Percentiles rank a stretch among this genome's conserved stretches.
These are phyloP conservation scores for Aurantiochytrium sp. DNA, from an alignment of 108 stramenopile species.

Conservation along the genomic window DNA sequence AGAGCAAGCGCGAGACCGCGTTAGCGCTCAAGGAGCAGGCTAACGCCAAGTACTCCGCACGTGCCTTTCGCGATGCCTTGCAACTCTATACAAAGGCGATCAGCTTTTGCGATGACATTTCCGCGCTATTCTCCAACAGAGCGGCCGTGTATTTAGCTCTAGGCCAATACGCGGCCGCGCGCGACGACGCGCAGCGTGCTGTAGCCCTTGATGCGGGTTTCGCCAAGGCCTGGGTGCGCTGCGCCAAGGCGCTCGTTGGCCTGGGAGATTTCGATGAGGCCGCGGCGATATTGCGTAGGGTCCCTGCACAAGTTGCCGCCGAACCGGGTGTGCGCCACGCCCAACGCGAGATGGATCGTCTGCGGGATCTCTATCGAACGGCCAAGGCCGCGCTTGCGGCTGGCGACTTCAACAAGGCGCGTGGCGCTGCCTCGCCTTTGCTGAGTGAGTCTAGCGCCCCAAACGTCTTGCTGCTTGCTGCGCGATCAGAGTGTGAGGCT, in stretches of 20 bases:
- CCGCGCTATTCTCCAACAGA: background rate
- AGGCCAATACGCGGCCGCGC: background rate
- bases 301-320: background rate
- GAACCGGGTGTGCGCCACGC: background rate
- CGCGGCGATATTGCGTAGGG: background rate
- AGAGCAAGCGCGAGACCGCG: background rate
- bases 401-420: background rate
- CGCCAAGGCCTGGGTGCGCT: background rate
- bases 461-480: background rate
- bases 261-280: background rate
- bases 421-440: background rate
- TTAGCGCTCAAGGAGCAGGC: slow-evolving; percentile 47
- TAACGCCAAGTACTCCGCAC: slow-evolving; percentile 36
- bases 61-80: slow-evolving; percentile 36
- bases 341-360: background rate
- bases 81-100: slow-evolving; percentile 48
- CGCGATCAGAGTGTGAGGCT: background rate
- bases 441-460: background rate
- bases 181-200: background rate
- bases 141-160: slow-evolving; percentile 9
- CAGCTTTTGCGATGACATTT: background rate
- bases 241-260: background rate
- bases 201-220: background rate
- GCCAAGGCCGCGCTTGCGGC: background rate
- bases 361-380: background rate